A percentile compares a stretch with the other conserved stretches of the same genome.
Conservation (phyloP, 2,329 filamentous ascomycete genomes). For the Pseudogymnoascus sp. region DNA sequence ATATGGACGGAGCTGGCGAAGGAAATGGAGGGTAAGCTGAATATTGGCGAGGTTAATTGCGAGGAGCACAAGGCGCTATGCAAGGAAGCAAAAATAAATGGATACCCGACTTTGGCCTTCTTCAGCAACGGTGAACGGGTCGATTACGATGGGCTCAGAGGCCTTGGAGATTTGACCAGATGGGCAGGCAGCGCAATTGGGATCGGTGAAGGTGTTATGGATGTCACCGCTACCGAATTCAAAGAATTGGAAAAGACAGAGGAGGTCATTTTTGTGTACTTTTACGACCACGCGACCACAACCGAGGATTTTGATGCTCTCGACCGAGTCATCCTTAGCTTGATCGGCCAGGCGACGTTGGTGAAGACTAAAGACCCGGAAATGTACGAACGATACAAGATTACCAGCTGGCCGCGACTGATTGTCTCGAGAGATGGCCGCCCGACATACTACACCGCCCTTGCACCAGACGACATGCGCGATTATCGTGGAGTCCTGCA, state of each 20-base stretch:
- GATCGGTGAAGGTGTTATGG: conserved; percentile 64
- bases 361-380: conserved; percentile 79
- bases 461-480: conserved; percentile 87
- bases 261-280: conserved; percentile 94
- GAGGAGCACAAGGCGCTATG: conserved; percentile 80
- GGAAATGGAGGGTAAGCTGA: conserved; percentile 82
- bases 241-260: conserved; percentile 82
- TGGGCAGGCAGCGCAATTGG: conserved; percentile 84
- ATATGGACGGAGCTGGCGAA: conserved; percentile 85
- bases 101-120: conserved; percentile 85
- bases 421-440: conserved; percentile 83
- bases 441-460: conserved; percentile 79
- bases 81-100: conserved; percentile 73
- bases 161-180: conserved; percentile 78
- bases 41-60: conserved; percentile 94
- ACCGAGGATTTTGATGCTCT: conserved; percentile 85
- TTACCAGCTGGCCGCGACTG: conserved; percentile 92
- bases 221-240: conserved; percentile 70
- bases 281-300: conserved; percentile 93
- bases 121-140: conserved; percentile 87
- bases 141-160: conserved; percentile 86
- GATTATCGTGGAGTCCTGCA: conserved; percentile 69
- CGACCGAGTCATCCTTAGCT: conserved; percentile 73
- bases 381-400: conserved; percentile 78
- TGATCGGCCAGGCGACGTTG: conserved; percentile 85